A percentile compares a stretch with the other conserved stretches of the same genome.
phyloP scores from a whole-genome alignment of 2,329 filamentous ascomycete genomes.

The Incumbomyces delicatus region DNA sequence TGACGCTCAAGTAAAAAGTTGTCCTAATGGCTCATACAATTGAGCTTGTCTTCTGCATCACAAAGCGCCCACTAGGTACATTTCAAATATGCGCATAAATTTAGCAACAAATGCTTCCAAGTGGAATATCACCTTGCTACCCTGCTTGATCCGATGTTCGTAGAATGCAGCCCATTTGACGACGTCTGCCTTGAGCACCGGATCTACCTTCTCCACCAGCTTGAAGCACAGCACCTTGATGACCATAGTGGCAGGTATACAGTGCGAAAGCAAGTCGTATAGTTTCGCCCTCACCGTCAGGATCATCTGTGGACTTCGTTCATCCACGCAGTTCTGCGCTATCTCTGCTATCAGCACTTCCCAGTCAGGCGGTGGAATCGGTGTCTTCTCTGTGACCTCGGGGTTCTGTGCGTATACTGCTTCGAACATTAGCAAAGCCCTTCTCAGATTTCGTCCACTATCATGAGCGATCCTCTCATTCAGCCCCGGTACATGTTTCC shows the following conservation, averaged over 20 bases:
- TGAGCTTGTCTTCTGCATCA: too few species aligned
- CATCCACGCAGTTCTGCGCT: constrained; percentile 85
- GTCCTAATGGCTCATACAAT: too few species aligned
- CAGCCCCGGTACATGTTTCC: constrained; percentile 64
- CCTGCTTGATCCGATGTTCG: constrained; percentile 85
- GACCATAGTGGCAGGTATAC: constrained; percentile 89
- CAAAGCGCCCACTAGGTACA: constrained; percentile 44
- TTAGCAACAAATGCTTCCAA: constrained; percentile 97
- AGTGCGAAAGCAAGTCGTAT: constrained; percentile 95
- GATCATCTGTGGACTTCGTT: constrained; percentile 83
- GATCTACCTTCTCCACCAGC: constrained; percentile 71
- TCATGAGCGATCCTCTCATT: constrained; percentile 81
- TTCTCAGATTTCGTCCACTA: constrained; percentile 80
- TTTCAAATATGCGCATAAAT: constrained; percentile 93
- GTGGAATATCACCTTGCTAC: constrained; percentile 94
- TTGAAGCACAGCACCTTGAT: constrained; percentile 94
- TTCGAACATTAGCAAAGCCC: constrained; percentile 92
- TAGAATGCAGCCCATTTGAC: constrained; percentile 96
- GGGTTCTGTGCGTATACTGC: constrained; percentile 90
- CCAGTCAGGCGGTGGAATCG: constrained; percentile 93
- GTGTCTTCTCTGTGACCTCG: constrained; percentile 53
- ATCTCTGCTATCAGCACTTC: constrained; percentile 82
- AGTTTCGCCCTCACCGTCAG: constrained; percentile 82
- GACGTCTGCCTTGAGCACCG: constrained; percentile 80
- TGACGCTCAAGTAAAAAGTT: too few species aligned